Evolutionary conservation across 1,284 basidiomycete genomes (phyloP).

Genomic region (Lignosus rhinocerotis): DNA sequence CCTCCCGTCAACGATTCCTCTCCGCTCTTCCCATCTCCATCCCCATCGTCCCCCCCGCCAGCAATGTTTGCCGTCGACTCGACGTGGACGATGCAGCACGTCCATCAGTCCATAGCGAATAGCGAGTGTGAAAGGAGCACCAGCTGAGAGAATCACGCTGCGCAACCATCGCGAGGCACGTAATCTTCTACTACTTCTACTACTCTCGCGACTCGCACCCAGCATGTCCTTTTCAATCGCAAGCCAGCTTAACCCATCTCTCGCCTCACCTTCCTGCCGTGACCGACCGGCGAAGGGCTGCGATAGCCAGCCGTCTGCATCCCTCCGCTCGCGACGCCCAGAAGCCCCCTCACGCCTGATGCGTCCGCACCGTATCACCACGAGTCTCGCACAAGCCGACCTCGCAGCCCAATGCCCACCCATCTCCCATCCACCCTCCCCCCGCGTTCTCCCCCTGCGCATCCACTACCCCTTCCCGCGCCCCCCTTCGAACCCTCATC

Average conservation of each 20-base stretch:
- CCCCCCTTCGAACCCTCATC: neutral
- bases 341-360: constrained; percentile 19
- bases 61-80: too few species aligned
- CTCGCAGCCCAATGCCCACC: constrained; percentile 4
- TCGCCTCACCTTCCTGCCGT: too few species aligned
- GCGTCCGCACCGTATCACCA: constrained; percentile 14
- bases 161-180: too few species aligned
- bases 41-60: neutral
- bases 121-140: too few species aligned
- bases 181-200: too few species aligned
- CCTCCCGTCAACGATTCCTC: neutral
- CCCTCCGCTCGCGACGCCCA: neutral
- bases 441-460: constrained; percentile 4
- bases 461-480: neutral
- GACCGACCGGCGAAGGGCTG: too few species aligned
- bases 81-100: too few species aligned
- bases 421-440: neutral
- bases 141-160: too few species aligned
- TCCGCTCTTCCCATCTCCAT: neutral
- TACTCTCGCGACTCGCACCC: too few species aligned
- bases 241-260: too few species aligned
- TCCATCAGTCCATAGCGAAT: too few species aligned
- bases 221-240: too few species aligned
- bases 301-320: neutral
- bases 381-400: constrained; percentile 8